Conservation (phyloP, 2,329 filamentous ascomycete species). For the Botrytis squamosa region DNA sequence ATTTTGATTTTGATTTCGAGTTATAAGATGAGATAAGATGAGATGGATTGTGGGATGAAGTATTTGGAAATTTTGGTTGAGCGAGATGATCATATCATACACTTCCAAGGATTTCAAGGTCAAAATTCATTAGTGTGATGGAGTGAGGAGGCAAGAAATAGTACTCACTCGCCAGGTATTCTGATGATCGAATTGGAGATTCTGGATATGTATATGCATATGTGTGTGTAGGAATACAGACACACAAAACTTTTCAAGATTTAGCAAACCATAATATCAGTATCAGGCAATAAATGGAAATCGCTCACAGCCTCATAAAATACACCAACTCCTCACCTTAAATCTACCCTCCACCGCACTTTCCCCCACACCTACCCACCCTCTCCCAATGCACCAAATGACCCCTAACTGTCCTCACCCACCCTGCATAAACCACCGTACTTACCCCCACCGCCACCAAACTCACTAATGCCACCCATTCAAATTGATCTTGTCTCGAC, state of each 20-base stretch:
- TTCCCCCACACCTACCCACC: slow-evolving; percentile 23
- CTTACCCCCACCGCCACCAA: slow-evolving; percentile 38
- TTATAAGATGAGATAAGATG: too few species aligned
- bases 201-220: neutral
- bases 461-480: slow-evolving; percentile 43
- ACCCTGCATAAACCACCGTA: slow-evolving; percentile 41
- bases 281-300: neutral
- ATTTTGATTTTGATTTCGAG: too few species aligned
- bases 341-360: slow-evolving; percentile 16
- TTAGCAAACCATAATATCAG: neutral
- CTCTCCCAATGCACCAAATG: slow-evolving; percentile 46
- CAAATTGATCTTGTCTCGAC: slow-evolving; percentile 42
- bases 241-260: neutral
- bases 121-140: neutral
- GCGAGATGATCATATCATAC: too few species aligned
- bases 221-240: neutral
- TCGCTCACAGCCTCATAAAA: neutral
- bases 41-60: too few species aligned
- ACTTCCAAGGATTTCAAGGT: too few species aligned
- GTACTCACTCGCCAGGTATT: neutral
- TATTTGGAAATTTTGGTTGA: too few species aligned
- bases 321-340: neutral
- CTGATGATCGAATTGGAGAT: neutral
- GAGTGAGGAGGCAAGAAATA: neutral
- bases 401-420: slow-evolving; percentile 43